These are phyloP conservation scores for Hyaloscypha bicolor DNA, from an alignment of 495 filamentous ascomycete species.

Conservation along the genomic window DNA sequence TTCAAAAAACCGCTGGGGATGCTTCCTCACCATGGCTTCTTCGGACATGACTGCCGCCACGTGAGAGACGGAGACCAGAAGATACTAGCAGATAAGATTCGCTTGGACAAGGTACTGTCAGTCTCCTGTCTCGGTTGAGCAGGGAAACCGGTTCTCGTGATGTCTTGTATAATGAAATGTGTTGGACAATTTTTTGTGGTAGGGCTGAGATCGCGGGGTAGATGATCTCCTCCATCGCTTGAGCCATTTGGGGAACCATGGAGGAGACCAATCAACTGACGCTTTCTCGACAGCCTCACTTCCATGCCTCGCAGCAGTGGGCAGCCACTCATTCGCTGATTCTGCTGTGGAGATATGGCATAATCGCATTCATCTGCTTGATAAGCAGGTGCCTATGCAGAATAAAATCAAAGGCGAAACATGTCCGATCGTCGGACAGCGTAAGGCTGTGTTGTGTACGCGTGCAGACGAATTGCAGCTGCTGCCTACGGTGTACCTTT, in stretches of 20 bases:
- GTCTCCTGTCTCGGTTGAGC: background rate
- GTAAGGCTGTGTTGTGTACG: background rate
- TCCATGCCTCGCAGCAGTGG: background rate
- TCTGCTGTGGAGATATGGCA: background rate
- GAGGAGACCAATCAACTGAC: background rate
- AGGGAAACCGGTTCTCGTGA: background rate
- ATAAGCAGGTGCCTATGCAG: background rate
- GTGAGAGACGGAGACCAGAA: background rate
- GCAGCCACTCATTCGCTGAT: background rate
- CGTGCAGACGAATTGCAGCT: background rate
- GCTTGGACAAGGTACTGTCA: background rate
- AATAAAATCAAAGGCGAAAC: background rate
- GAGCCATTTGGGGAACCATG: background rate
- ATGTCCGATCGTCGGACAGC: background rate
- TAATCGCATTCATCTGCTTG: background rate
- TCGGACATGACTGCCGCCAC: background rate
- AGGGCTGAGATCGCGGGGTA: background rate
- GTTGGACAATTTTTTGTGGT: background rate
- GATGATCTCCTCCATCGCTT: background rate
- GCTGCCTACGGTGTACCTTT: background rate
- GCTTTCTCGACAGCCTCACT: background rate
- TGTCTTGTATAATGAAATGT: background rate
- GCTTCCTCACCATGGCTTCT: background rate
- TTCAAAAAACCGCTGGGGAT: background rate
- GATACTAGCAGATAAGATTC: background rate